These are phyloP conservation scores for Syzygium aromaticum DNA, from an alignment of 345 rosid species.

Conservation along the genomic window DNA sequence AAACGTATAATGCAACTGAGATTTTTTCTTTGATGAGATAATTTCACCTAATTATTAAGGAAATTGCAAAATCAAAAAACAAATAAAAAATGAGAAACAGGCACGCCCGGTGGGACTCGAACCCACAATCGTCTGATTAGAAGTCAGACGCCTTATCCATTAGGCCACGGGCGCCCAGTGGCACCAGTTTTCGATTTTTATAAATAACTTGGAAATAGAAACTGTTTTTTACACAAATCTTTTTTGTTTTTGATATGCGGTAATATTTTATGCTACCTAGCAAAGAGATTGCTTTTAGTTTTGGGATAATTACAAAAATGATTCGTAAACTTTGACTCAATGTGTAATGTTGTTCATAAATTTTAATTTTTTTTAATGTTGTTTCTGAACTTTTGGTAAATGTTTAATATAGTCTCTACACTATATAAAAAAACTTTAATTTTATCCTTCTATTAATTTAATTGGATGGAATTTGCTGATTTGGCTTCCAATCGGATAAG, in stretches of 20 bases:
- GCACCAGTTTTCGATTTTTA: rapidly evolving
- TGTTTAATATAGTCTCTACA: not conserved
- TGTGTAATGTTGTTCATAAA: rapidly evolving
- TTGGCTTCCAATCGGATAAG: not conserved
- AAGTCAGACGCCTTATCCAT: conserved; percentile 41
- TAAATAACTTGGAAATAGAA: rapidly evolving
- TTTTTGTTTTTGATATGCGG: not conserved
- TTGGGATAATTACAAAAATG: not conserved
- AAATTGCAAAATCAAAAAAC: not conserved
- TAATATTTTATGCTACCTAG: not conserved
- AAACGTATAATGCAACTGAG: not conserved
- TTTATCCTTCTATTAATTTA: not conserved
- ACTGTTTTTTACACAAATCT: too few species aligned
- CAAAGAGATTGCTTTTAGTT: not conserved
- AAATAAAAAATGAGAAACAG: rapidly evolving
- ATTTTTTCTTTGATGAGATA: not conserved
- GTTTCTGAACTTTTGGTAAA: rapidly evolving
- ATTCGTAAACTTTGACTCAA: not conserved
- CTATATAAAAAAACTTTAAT: not conserved
- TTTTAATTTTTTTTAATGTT: not conserved
- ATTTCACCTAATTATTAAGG: not conserved
- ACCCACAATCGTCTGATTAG: conserved; percentile 57
- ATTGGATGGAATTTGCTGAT: not conserved
- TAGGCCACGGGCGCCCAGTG: conserved; percentile 51
- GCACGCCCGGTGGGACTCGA: conserved; percentile 68